phyloP scores from a whole-genome alignment of 345 rosid genomes.

The Psidium guajava region DNA sequence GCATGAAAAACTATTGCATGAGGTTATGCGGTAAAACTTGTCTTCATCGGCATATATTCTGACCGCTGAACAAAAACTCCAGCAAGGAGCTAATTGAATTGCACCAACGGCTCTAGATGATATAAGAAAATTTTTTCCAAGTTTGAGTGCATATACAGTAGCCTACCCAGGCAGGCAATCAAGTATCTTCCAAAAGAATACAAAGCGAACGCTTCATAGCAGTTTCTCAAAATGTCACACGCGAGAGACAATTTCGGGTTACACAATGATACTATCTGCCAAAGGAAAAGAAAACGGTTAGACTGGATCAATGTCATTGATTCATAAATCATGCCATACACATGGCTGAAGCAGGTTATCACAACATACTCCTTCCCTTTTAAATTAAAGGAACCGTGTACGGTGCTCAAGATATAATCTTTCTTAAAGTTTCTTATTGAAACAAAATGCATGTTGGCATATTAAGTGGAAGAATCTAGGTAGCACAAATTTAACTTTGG shows the following conservation, averaged over 20 bases:
- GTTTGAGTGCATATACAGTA: background rate
- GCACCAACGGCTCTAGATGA: background rate
- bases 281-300: background rate
- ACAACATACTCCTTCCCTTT: background rate
- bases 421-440: background rate
- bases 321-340: background rate
- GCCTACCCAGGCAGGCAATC: conserved; percentile 82
- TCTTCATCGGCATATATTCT: background rate
- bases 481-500: background rate
- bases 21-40: background rate
- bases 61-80: background rate
- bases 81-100: background rate
- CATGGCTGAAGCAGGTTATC: background rate
- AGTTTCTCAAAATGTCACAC: conserved; percentile 76
- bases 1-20: background rate
- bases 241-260: conserved; percentile 48
- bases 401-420: background rate
- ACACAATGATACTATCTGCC: conserved; percentile 58
- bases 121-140: background rate
- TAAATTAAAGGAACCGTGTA: background rate
- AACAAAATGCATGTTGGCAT: background rate
- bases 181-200: conserved; percentile 85
- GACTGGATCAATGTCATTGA: background rate
- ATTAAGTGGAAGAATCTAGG: background rate
- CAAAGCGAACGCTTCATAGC: conserved; percentile 85